These are phyloP conservation scores for Podospora conica DNA, from an alignment of 495 filamentous ascomycete species.

Conservation along the genomic window DNA sequence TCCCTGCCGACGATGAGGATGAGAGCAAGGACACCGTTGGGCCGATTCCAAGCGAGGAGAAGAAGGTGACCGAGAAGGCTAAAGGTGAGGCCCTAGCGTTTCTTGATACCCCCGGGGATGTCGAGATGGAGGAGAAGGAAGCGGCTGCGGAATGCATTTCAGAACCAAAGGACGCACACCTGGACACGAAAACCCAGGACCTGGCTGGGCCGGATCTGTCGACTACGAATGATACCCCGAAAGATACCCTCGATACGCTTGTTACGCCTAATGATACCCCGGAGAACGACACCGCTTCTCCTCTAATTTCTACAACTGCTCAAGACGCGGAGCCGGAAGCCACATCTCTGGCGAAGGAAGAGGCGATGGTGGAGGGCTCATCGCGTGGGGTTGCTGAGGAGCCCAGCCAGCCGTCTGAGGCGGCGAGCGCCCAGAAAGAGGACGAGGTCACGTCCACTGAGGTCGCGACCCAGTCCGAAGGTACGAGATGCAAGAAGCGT, in stretches of 20 bases:
- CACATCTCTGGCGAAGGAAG: not conserved
- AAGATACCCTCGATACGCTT: slow-evolving; percentile 6
- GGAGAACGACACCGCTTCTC: slow-evolving; percentile 2
- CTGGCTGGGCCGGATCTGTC: slow-evolving; percentile 1
- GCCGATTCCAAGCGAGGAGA: slow-evolving; percentile 31
- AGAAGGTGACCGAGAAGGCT: slow-evolving; percentile 25
- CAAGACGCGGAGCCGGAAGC: not conserved
- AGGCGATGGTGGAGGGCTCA: not conserved
- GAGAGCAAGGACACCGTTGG: slow-evolving; percentile 34
- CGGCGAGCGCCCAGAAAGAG: not conserved
- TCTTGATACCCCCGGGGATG: slow-evolving; percentile 28
- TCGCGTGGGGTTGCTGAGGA: not conserved
- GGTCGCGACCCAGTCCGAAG: not conserved
- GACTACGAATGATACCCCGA: slow-evolving; percentile 10
- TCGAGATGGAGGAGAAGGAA: slow-evolving; percentile 21
- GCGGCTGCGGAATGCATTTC: slow-evolving; percentile 30
- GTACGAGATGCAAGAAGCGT: not conserved
- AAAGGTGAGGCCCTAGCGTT: slow-evolving; percentile 37
- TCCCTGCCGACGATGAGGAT: slow-evolving; percentile 21
- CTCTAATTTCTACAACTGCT: slow-evolving; percentile 3
- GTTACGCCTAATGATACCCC: slow-evolving; percentile 9
- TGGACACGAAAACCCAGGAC: slow-evolving; percentile 20
- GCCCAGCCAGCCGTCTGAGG: not conserved
- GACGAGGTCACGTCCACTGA: not conserved
- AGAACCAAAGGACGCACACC: slow-evolving; percentile 20